A percentile compares a stretch with the other conserved stretches of the same genome.
phyloP scores from a whole-genome alignment of 2,329 filamentous ascomycete species.

The Microsporum canis region DNA sequence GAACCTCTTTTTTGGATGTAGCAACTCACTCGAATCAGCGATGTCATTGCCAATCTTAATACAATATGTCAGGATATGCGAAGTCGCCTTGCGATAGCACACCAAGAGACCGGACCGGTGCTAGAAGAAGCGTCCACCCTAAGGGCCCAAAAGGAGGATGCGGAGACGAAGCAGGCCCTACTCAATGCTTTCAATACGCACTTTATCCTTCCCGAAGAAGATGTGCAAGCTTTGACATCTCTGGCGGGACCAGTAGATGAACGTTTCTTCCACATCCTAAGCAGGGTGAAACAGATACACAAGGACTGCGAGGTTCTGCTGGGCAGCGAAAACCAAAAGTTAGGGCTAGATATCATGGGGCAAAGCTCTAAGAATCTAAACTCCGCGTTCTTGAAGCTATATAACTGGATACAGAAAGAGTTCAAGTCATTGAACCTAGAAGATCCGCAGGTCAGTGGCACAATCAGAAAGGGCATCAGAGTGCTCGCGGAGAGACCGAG shows the following conservation, averaged over 20 bases:
- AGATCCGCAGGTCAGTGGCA: conserved; percentile 79
- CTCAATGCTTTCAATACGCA: conserved; percentile 66
- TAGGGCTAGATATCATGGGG: conserved; percentile 86
- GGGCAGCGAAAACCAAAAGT: conserved; percentile 75
- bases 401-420: conserved; percentile 87
- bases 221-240: conserved; percentile 62
- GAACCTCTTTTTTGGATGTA: conserved; percentile 26
- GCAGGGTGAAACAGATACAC: conserved; percentile 74
- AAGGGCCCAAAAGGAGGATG: conserved; percentile 58
- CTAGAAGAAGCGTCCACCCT: conserved; percentile 66
- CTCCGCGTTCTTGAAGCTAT: conserved; percentile 85
- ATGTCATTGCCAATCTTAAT: conserved; percentile 67
- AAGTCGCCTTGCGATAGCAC: conserved; percentile 61
- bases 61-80: conserved; percentile 71
- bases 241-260: conserved; percentile 75
- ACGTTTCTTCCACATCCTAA: conserved; percentile 65
- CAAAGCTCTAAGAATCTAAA: conserved; percentile 79
- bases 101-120: conserved; percentile 60
- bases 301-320: conserved; percentile 81
- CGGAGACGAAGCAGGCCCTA: conserved; percentile 69
- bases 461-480: conserved; percentile 70
- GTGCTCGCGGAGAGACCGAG: conserved; percentile 82
- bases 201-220: conserved; percentile 74
- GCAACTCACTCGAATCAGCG: conserved; percentile 79
- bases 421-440: conserved; percentile 89